Evolutionary conservation across 768 basidiomycete species (phyloP).

Genomic region (Cyclocybe aegerita): DNA sequence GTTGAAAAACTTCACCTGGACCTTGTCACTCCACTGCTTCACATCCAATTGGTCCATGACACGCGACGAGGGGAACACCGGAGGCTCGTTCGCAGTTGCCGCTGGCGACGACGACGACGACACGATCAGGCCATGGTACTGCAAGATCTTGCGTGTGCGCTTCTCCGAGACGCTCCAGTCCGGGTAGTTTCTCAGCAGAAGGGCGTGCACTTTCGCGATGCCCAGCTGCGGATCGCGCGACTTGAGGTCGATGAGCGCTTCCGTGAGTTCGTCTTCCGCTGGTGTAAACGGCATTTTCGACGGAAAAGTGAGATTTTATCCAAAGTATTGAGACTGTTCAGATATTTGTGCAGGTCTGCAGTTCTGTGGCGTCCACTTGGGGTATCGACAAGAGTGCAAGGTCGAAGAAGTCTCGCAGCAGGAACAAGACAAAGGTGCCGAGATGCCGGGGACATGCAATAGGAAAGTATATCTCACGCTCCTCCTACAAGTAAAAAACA

Average conservation of each 20-base stretch:
- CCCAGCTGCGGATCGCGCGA: conserved; percentile 62
- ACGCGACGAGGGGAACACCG: conserved; percentile 57
- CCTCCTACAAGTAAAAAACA: too few species aligned
- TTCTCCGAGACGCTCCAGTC: conserved; percentile 86
- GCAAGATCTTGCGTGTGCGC: conserved; percentile 70
- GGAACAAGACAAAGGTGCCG: too few species aligned
- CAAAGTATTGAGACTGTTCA: too few species aligned
- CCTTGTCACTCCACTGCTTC: conserved; percentile 58
- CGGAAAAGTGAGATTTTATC: too few species aligned
- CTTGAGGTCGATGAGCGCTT: conserved; percentile 55
- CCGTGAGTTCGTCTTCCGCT: conserved; percentile 60
- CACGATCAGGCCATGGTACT: conserved; percentile 51
- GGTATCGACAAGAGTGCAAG: too few species aligned
- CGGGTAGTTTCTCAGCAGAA: conserved; percentile 57
- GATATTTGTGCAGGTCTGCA: too few species aligned
- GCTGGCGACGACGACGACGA: conserved; percentile 14
- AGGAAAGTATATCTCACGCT: too few species aligned
- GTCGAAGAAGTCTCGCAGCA: too few species aligned
- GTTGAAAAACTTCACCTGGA: conserved; percentile 67
- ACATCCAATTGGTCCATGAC: conserved; percentile 66
- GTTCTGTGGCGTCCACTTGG: too few species aligned
- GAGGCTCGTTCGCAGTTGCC: conserved; percentile 9
- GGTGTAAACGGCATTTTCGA: conserved; percentile 36
- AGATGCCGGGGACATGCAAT: too few species aligned
- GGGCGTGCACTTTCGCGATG: conserved; percentile 66